Evolutionary conservation across 768 basidiomycete species (phyloP).

Genomic region (Leccinum sublutescens): DNA sequence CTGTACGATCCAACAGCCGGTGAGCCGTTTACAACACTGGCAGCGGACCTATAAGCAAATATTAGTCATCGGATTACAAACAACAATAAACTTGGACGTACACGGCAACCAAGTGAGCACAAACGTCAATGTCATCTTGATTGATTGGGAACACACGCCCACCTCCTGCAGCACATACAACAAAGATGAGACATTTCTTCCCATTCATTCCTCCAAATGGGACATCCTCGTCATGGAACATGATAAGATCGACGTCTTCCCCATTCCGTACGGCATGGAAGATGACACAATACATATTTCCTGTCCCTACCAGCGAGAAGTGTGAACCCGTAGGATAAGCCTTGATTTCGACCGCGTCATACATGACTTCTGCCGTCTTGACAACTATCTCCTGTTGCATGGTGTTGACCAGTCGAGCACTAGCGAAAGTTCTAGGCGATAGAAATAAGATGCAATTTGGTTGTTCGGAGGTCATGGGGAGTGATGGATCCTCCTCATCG

Average conservation of each 20-base stretch:
- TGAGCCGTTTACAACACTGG: too few species aligned
- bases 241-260: neutral
- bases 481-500: neutral
- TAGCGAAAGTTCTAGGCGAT: neutral
- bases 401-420: neutral
- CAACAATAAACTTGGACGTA: neutral
- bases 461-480: neutral
- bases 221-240: neutral
- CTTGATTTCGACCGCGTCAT: neutral
- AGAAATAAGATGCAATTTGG: neutral
- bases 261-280: neutral
- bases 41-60: too few species aligned
- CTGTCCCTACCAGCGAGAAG: neutral
- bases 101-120: neutral
- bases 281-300: neutral
- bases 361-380: neutral
- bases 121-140: neutral
- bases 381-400: neutral
- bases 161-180: neutral
- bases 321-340: neutral
- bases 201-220: neutral
- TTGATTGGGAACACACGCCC: neutral
- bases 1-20: too few species aligned
- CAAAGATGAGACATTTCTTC: neutral
- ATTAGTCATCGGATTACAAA: neutral